Conservation (phyloP, 495 filamentous ascomycete species). For the Penicillium simplicissimum region DNA sequence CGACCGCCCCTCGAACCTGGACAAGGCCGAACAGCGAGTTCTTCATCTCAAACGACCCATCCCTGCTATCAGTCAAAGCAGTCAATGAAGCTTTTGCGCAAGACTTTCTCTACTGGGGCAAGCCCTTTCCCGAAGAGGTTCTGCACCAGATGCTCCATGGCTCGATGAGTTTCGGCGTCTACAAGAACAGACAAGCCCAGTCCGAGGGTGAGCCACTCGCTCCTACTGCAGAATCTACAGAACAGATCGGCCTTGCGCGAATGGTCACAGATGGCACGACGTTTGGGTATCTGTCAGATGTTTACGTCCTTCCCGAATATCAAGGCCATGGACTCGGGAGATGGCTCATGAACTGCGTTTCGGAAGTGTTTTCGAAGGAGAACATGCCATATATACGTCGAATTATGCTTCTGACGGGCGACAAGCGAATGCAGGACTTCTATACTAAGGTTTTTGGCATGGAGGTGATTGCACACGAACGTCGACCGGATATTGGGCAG, state of each 20-base stretch:
- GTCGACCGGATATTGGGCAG: conserved; percentile 23
- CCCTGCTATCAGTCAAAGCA: conserved; percentile 50
- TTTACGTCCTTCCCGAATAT: conserved; percentile 61
- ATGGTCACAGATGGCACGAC: conserved; percentile 66
- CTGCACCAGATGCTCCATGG: conserved; percentile 51
- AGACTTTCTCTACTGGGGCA: conserved; percentile 58
- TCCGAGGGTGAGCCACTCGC: conserved; percentile 1
- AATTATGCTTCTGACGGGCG: conserved; percentile 49
- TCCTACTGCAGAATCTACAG: conserved; percentile 14
- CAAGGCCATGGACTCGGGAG: conserved; percentile 60
- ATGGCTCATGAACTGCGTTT: conserved; percentile 61
- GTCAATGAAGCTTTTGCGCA: conserved; percentile 52
- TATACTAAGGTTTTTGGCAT: conserved; percentile 52
- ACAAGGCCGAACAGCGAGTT: conserved; percentile 33
- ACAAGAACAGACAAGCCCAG: conserved; percentile 23
- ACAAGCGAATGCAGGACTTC: conserved; percentile 36
- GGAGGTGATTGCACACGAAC: conserved; percentile 35
- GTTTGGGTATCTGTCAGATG: conserved; percentile 70
- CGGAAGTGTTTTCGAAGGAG: conserved; percentile 47
- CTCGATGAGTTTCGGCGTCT: conserved; percentile 58
- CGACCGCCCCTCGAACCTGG: conserved; percentile 24
- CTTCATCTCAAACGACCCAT: conserved; percentile 53
- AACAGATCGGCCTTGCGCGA: conserved; percentile 62
- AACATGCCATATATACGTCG: conserved; percentile 58
- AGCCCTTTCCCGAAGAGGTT: conserved; percentile 39